Evolutionary conservation across 148 eudicot genomes (phyloP).

Genomic region (Chenopodium berlandieri): DNA sequence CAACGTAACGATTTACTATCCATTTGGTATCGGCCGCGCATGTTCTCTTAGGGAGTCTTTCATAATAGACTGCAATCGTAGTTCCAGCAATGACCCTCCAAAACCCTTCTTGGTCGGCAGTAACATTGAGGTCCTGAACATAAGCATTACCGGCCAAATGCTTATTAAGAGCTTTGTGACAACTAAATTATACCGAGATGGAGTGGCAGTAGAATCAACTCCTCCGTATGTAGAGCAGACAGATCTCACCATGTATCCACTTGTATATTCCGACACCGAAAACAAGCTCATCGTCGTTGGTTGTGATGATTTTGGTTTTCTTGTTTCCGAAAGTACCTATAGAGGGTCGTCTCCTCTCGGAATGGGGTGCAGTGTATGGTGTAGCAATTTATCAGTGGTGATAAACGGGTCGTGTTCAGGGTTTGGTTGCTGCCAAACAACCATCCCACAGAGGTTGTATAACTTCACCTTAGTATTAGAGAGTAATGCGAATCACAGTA

Average conservation of each 20-base stretch:
- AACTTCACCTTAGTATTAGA: background rate
- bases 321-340: background rate
- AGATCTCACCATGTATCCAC: background rate
- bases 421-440: constrained; percentile 48
- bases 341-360: background rate
- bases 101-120: constrained; percentile 11
- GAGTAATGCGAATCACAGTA: constrained; percentile 29
- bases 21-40: constrained; percentile 41
- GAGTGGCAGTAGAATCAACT: no score
- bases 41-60: constrained; percentile 29
- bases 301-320: constrained; percentile 33
- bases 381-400: constrained; percentile 29
- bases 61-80: constrained; percentile 29
- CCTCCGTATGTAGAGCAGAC: background rate
- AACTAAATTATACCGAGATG: constrained; percentile 12
- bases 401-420: constrained; percentile 42
- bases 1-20: constrained; percentile 31
- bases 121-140: constrained; percentile 1
- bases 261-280: constrained; percentile 24
- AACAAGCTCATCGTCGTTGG: constrained; percentile 47
- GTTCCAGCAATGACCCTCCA: constrained; percentile 25
- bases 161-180: constrained; percentile 13
- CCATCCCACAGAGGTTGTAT: constrained; percentile 40
- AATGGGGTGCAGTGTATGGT: constrained; percentile 35
- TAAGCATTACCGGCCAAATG: constrained; percentile 20